Base-by-base conservation (phyloP, 495 filamentous ascomycete species). In the Aspergillus coremiiformis region DNA sequence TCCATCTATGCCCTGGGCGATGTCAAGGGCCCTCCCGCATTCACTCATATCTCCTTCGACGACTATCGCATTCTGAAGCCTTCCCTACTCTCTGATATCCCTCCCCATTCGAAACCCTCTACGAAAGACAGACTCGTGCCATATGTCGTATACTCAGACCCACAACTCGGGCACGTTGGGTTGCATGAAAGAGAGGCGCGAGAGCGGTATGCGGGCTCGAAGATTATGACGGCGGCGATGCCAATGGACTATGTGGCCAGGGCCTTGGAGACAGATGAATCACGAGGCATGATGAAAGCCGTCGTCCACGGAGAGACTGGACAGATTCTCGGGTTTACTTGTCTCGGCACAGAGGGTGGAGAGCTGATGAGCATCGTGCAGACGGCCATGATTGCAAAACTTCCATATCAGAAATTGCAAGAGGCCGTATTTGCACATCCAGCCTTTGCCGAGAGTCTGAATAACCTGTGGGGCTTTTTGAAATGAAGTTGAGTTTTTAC, bases 31-130 rank as follows among this genome's bases (percentile, higher is more conserved):
- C 69, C 68, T 5, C 77, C 77, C 9, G 74, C 75, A 5, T 81
- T 81, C 62, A 79, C 76, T 3, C 77, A 81, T 61, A 66, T 79
- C 44, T 74, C 72, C 0, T 79, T 78, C 63, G 76, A 81, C 57
- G 76, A 79, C 58, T 79, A 73, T 49, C 76, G 78, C 46, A 74
- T 79, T 51, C 58, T 49, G 73, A 76, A 55, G 49, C 76, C 52
- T 33, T 71, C 44, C 19, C 49, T 29, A 7, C 44, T 15, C 33
- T 0, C 39, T 30, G 1, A 39, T 39, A 6, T 11, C 11, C 0
- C 14, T 10, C 3, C 26, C 1, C 12, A 30, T 26, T 20, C 42
- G 4, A 39, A 37, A 24, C 47, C 45, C 9, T 67, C 63, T 14
- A 73, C 60, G 4, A 39, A 44, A n/a, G 61, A 68, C 43, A 67